Evolutionary conservation across 768 basidiomycete species (phyloP).

Genomic region (Hygrocybe punicea): DNA sequence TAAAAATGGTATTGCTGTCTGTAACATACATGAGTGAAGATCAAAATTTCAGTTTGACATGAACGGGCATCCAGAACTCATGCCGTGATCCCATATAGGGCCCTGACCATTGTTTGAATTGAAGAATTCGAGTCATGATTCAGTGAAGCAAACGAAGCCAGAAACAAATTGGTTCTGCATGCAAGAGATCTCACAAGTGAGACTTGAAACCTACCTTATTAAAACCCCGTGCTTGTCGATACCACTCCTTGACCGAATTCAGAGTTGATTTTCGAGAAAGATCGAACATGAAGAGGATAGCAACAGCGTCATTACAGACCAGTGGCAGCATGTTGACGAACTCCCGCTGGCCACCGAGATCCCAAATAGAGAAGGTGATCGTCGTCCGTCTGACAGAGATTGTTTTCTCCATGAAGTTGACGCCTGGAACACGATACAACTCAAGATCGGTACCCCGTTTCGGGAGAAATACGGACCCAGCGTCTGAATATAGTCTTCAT

Average conservation of each 20-base stretch:
- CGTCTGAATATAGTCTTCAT: conserved; percentile 99
- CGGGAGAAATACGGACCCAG: conserved; percentile 58
- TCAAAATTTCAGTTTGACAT: background rate
- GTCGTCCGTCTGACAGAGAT: conserved; percentile 97
- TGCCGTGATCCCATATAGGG: too few relatives aligned
- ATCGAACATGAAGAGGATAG: conserved; percentile 99
- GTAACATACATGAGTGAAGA: conserved; percentile 6
- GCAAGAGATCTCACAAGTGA: background rate
- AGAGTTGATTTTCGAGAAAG: conserved; percentile 94
- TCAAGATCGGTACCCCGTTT: conserved; percentile 3
- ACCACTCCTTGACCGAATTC: conserved; percentile 99
- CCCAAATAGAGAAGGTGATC: conserved; percentile 99
- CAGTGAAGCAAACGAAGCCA: background rate
- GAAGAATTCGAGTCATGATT: background rate
- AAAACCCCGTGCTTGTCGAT: conserved; percentile 96
- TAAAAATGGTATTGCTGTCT: conserved; percentile 98
- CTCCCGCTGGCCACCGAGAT: conserved; percentile 94
- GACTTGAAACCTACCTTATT: conserved; percentile 71
- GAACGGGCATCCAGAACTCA: background rate
- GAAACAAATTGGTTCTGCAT: background rate
- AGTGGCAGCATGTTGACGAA: conserved; percentile 99
- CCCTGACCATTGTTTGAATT: too few relatives aligned
- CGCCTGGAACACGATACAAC: conserved; percentile 47
- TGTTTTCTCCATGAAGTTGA: conserved; percentile 99
- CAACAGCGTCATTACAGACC: conserved; percentile 99